Evolutionary conservation across 306 rosid genomes (phyloP), one percentile per base, ranked within the genome.

Genomic region (Vigna mungo): DNA sequence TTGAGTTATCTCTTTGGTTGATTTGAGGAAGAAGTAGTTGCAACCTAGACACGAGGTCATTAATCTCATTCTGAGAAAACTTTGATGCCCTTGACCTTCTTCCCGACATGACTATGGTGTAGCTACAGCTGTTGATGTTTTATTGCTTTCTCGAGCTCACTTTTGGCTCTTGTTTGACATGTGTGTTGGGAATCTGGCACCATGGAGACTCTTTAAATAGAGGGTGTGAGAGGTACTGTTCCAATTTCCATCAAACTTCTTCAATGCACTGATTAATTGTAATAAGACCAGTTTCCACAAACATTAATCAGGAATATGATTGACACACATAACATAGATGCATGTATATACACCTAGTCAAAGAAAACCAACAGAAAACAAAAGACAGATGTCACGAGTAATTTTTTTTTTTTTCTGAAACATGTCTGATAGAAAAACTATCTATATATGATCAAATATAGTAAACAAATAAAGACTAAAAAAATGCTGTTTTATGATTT

Each of bases 31-130:
- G 81, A 0, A 78, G 55, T 48, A 77, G 30, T 75, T 82, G 84
- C 37, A 85, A 85, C 79, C 84, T 85, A 64, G 82, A 74, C 6
- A 78, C 79, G 75, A 85, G 83, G 20, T 85, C 86, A 56, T 71
- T 78, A 39, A 85, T 75, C 70, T 85, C 82, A 75, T 70, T 75
- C 77, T 85, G 79, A 63, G 78, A 62, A 17, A 61, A 51, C 73
- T 36, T 81, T 62, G 83, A 78, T 54, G 76, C 70, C 75, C 65
- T 79, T 20, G 87, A 68, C 68, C 74, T 81, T 85, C 88, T 82
- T 36, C 81, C 30, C 64, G 88, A 81, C 88, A 85, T 85, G 51
- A 56, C 37, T 25, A 12, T 56, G 63, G 10, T 2, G 2, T 14
- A 17, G 27, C 47, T 52, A 16, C 6, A 5, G 2, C 53, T 53